Base-by-base conservation (phyloP, 164 flowering plant species). In the Akebia trifoliata region DNA sequence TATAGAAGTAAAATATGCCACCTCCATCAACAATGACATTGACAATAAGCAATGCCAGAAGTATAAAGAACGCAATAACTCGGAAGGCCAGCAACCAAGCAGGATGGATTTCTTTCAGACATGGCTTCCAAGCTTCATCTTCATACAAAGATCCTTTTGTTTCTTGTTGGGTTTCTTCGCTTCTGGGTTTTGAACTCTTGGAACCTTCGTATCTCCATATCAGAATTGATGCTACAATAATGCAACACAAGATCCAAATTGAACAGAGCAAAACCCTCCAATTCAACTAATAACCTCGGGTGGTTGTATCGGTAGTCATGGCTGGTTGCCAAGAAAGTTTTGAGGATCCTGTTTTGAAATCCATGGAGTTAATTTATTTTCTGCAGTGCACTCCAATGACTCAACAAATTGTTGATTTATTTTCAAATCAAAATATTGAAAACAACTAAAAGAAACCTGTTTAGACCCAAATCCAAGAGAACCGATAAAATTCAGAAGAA, bases 91-190 rank as follows among this genome's bases (percentile, higher is more conserved):
- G 74, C 6, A 93, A 69, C 94, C 95, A 93, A 62, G 72, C 92
- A 36, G 98, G 98, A 68, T 87, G 95, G 29, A 93, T 73, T 55
- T 75, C 76, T 72, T 66, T 78, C 15, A 93, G 62, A 65, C 95
- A 87, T 14, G 98, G 88, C 67, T 50, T 78, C 98, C 97, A 93
- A 55, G 81, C 74, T 59, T 93, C 95, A 63, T 89, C 90, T 37
- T 78, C 86, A 52, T 82, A 81, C 62, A 93, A 68, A 35, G 66
- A 2, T 45, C 80, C 84, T 28, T 44, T 57, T 21, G 46, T 26
- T 32, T 69, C 78, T 60, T 61, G 42, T 50, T 54, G 60, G 36
- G 31, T 59, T 18, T 74, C 76, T 47, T 53, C 57, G 20, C 54
- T 54, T 28, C 56, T 63, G 0, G 30, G 38, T 46, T 57, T 64